Conservation (phyloP, 805 yeast genomes). For the Myxozyma udenii region DNA sequence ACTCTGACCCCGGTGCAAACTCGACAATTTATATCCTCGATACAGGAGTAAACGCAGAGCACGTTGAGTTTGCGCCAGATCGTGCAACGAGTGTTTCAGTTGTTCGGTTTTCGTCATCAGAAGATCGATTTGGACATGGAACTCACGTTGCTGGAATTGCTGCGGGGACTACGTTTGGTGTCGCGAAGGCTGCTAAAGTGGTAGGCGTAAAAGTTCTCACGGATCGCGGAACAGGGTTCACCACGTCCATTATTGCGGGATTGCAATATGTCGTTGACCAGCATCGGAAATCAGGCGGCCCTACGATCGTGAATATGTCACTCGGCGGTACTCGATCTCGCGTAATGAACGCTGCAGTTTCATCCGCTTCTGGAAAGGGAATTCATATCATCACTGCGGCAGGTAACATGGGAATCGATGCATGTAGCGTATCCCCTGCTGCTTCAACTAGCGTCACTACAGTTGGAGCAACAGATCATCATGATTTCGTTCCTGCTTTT, state of each 20-base stretch:
- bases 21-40: slow-evolving; percentile 70
- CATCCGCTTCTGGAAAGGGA: slow-evolving; percentile 85
- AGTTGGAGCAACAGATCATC: slow-evolving; percentile 19
- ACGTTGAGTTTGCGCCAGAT: slow-evolving; percentile 47
- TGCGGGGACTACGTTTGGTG: slow-evolving; percentile 75
- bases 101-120: slow-evolving; percentile 18
- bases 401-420: slow-evolving; percentile 90
- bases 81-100: slow-evolving; percentile 55
- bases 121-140: slow-evolving; percentile 90
- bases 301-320: slow-evolving; percentile 58
- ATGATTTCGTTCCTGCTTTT: slow-evolving; percentile 17
- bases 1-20: slow-evolving; percentile 21
- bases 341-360: slow-evolving; percentile 81
- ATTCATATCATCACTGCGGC: slow-evolving; percentile 93
- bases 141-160: slow-evolving; percentile 97
- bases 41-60: slow-evolving; percentile 77
- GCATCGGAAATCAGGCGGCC: slow-evolving; percentile 41
- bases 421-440: slow-evolving; percentile 91
- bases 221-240: slow-evolving; percentile 77
- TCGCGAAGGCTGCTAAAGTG: slow-evolving; percentile 73
- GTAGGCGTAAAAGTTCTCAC: slow-evolving; percentile 73
- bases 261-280: slow-evolving; percentile 78
- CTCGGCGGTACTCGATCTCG: slow-evolving; percentile 48
- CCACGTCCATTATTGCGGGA: slow-evolving; percentile 82
- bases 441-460: slow-evolving; percentile 82